These are phyloP conservation scores for Leccinum cinnamomeum DNA, from an alignment of 1,284 basidiomycete genomes.

Conservation along the genomic window DNA sequence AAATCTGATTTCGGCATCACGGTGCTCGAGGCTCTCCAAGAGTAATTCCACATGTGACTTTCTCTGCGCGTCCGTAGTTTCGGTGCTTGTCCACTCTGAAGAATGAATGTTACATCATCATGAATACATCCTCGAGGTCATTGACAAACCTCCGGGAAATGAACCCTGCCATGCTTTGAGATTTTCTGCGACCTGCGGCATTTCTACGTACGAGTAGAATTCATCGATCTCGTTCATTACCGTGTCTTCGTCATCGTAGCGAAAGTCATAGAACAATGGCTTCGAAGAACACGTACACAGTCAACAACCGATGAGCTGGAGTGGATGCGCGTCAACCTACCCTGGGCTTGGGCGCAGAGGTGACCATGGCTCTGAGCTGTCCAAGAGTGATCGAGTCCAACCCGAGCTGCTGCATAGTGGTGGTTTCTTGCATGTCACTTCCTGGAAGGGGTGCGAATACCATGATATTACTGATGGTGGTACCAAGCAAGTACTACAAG, in stretches of 20 bases:
- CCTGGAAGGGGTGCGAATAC: conserved; percentile 28
- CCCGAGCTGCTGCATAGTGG: conserved; percentile 33
- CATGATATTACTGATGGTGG: conserved; percentile 24
- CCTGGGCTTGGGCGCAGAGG: conserved; percentile 73
- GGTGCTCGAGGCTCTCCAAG: conserved; percentile 83
- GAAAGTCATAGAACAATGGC: conserved; percentile 87
- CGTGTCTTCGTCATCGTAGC: conserved; percentile 93
- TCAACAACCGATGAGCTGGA: conserved; percentile 16
- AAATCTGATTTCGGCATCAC: conserved; percentile 81
- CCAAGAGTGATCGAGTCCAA: conserved; percentile 79
- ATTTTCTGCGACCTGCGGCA: conserved; percentile 88
- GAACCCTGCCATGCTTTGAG: conserved; percentile 85
- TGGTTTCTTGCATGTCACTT: conserved; percentile 28
- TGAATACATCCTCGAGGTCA: conserved; percentile 1
- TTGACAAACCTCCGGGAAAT: conserved; percentile 65
- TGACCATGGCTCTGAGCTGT: conserved; percentile 75
- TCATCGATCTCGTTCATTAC: conserved; percentile 96
- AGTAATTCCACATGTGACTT: conserved; percentile 76
- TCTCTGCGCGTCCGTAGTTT: conserved; percentile 57
- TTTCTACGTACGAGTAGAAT: conserved; percentile 98
- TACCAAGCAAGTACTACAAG: neutral
- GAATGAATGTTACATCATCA: conserved; percentile 2
- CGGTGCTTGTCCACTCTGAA: conserved; percentile 72
- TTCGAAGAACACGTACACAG: conserved; percentile 36
- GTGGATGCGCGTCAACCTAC: conserved; percentile 39